A percentile compares a stretch with the other conserved stretches of the same genome.
Conservation (phyloP, 305 asterid species). For the Rubia occidens region DNA sequence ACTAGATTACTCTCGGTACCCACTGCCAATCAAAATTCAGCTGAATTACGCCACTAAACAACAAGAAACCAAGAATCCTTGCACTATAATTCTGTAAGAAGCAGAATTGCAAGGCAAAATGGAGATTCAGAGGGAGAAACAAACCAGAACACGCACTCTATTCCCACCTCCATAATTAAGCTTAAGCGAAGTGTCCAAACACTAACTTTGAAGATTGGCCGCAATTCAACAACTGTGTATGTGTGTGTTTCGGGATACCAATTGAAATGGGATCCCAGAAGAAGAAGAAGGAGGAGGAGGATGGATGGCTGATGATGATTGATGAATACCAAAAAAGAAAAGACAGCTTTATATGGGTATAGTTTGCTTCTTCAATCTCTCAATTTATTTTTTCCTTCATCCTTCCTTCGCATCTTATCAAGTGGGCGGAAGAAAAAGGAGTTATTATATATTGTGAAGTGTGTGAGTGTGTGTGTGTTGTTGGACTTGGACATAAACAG, state of each 20-base stretch:
- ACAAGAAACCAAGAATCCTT: conserved; percentile 22
- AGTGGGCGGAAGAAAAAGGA: not conserved
- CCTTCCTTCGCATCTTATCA: conserved; percentile 5
- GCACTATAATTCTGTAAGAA: not conserved
- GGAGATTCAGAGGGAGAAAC: conserved; percentile 7
- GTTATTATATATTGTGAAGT: not conserved
- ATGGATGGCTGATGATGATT: not conserved
- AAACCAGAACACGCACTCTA: conserved; percentile 21
- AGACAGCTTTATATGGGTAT: not conserved
- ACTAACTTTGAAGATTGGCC: conserved; percentile 32
- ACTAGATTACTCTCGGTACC: not conserved
- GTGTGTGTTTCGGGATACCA: not conserved
- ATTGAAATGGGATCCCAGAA: not conserved
- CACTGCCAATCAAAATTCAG: conserved; percentile 24
- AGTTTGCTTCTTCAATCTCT: conserved; percentile 9
- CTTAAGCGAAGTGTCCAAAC: conserved; percentile 40
- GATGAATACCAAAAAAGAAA: not conserved
- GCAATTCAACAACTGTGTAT: conserved; percentile 18
- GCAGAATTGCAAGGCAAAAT: not conserved
- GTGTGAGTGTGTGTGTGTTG: conserved; percentile 1
- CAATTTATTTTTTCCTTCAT: conserved; percentile 9
- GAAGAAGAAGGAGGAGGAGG: conserved; percentile 2
- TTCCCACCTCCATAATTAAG: conserved; percentile 21
- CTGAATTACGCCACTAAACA: conserved; percentile 21
- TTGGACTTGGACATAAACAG: conserved; percentile 4